Evolutionary conservation across 2,329 filamentous ascomycete species (phyloP), one percentile per base, ranked within the genome.

Genomic region (Immersiporthe knoxdaviesiana): DNA sequence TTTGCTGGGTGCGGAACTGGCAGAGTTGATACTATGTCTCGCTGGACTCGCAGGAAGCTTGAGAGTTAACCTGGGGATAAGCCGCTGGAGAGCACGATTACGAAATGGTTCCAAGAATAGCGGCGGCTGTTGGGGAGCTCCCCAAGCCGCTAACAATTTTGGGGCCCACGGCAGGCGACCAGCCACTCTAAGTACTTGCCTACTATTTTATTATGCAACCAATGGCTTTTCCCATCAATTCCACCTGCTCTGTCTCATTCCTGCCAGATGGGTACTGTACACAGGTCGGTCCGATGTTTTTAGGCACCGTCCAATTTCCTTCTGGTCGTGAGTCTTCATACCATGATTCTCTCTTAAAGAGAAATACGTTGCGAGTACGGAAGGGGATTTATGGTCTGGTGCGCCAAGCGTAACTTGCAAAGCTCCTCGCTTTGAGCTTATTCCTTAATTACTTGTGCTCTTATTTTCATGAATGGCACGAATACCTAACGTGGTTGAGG

Each of bases 101-200:
- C 65, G 65, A 58, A 68, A 70, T 68, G 65, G 27, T 66, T 61
- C 39, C 64, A 59, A 66, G 64, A 56, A 66, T 59, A 59, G 64
- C 35, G 56, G 52, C 35, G n/a, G 47, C 59, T 27, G 66, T 47
- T 30, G 52, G 37, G 52, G 52, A 56, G 52, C 52, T 56, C 52
- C 52, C 52, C 24, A 30, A 30, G 16, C 39, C 47, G 39, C 66
- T 67, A 67, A 58, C 66, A 67, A 67, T 63, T 67, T 58, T 52
- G 50, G n/a, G 58, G 52, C 27, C n/a, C 11, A 18, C 21, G 24
- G 44, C n/a, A 44, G 54, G 37, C 61, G 18, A n/a, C 14, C 52
- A 56, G 24, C 24, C 52, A 56, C 5, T 16, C 2, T 4, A 18
- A 5, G 14, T 32, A 30, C 27, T 8, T 30, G 1, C 52, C 27